A percentile compares a stretch with the other conserved stretches of the same genome.
These are phyloP conservation scores for Nakaseomyces nivariensis DNA, from an alignment of 1,139 yeast genomes.

Conservation along the genomic window DNA sequence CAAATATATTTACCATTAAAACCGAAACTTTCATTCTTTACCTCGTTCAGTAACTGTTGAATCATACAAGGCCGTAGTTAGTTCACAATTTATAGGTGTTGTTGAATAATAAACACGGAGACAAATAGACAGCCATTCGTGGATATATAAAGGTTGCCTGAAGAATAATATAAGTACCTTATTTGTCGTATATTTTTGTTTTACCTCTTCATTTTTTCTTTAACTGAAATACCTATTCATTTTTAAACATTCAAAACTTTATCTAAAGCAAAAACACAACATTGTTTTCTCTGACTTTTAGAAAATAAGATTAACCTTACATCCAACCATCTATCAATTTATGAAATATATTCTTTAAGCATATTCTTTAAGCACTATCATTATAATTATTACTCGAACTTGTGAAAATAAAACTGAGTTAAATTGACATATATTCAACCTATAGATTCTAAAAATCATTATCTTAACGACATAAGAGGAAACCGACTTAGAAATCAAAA, in stretches of 20 bases:
- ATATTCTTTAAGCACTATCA: neutral
- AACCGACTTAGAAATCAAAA: neutral
- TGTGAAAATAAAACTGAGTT: neutral
- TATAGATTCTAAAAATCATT: neutral
- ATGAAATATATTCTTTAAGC: conserved; percentile 1
- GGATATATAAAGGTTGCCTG: neutral
- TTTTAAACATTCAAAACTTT: too few species aligned
- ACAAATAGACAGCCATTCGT: neutral
- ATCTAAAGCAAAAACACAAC: neutral
- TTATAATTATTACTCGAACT: neutral
- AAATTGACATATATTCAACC: too few species aligned
- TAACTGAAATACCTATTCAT: too few species aligned
- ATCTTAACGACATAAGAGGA: too few species aligned
- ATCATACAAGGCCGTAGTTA: neutral
- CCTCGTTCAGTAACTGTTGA: neutral
- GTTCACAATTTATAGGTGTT: neutral
- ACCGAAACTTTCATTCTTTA: neutral
- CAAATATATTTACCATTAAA: neutral
- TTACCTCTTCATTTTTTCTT: too few species aligned
- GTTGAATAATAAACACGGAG: neutral
- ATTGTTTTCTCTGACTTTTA: neutral
- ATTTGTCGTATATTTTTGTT: neutral
- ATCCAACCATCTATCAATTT: neutral
- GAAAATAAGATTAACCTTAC: too few species aligned
- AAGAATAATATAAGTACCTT: neutral